Evolutionary conservation across 805 yeast genomes (phyloP), one percentile per base, ranked within the genome.

Genomic region (Suhomyces sp.): DNA sequence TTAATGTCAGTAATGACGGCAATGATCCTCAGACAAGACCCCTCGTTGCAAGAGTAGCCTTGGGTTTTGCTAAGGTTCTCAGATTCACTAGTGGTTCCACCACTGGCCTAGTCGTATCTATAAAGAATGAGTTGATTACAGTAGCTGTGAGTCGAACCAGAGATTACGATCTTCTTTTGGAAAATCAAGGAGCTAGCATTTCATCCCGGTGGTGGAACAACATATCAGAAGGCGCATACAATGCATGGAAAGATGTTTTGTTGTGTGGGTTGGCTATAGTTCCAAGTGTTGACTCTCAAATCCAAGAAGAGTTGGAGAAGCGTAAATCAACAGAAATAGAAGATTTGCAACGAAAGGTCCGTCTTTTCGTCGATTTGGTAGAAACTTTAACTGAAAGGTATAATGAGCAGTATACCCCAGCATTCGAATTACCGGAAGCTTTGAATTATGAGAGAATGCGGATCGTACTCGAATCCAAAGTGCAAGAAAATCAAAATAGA

Each of bases 161-260:
- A 23, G 72, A 66, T 29, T 67, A 58, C 54, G 66, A 67, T 36
- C 52, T 50, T 23, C 51, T 63, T 10, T 44, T 62, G 15, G 44
- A 48, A n/a, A 35, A 27, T 7, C 48, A 23, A 6, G 13, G 22
- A 13, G 48, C 35, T 10, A 27, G 26, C 9, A 13, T n/a, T 13
- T 8, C 27, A 33, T 51, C 49, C 24, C 47, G 49, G 23, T 49
- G 41, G 41, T 49, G 54, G 49, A 51, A 46, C 23, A 13, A 22
- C 29, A 10, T 57, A 1, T 29, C 19, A 7, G 61, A 54, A 36
- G 50, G 53, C 9, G n/a, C 57, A 1, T 56, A 45, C 29, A 63
- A 57, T 46, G 15, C 60, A 2, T 54, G 60, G 54, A 65, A 64
- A 48, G 70, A 67, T 50, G 4, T 46, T 0, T 29, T 62, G 4